Evolutionary conservation across 2,329 filamentous ascomycete species (phyloP).

Genomic region (Hypoxylon sp.): DNA sequence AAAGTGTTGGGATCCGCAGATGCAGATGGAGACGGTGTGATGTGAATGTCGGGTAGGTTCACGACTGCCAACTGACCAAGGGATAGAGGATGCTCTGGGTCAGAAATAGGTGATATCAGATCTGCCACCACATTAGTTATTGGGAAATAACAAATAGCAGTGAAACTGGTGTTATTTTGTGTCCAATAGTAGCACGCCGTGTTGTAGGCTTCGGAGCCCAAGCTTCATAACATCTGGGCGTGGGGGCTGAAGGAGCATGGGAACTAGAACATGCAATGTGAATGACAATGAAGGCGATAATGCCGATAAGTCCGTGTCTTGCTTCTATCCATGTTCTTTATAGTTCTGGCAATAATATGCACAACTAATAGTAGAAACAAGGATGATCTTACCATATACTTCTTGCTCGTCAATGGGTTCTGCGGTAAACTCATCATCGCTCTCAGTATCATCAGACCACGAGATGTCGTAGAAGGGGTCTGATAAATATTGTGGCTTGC

Average conservation of each 20-base stretch:
- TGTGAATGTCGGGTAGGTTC: conserved; percentile 92
- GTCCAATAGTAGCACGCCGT: conserved; percentile 9
- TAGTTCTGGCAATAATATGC: neutral
- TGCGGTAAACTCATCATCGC: conserved; percentile 72
- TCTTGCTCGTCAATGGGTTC: conserved; percentile 98
- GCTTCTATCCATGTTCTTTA: conserved; percentile 15
- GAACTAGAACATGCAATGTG: conserved; percentile 23
- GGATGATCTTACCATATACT: conserved; percentile 80
- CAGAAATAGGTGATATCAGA: conserved; percentile 93
- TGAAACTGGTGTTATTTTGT: conserved; percentile 6
- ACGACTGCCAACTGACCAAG: conserved; percentile 94
- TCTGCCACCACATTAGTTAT: conserved; percentile 68
- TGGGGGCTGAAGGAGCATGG: conserved; percentile 31
- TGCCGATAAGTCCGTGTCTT: conserved; percentile 23
- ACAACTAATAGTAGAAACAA: neutral
- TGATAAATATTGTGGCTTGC: conserved; percentile 62
- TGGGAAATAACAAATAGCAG: conserved; percentile 1
- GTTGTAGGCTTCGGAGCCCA: conserved; percentile 12
- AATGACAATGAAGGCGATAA: conserved; percentile 16
- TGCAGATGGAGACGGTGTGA: conserved; percentile 76
- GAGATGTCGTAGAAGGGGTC: conserved; percentile 59
- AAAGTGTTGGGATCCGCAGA: conserved; percentile 68
- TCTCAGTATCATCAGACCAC: conserved; percentile 57
- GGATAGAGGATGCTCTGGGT: conserved; percentile 96
- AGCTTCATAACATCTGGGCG: conserved; percentile 19